phyloP scores from a whole-genome alignment of 2,329 filamentous ascomycete species.

The Colletotrichum graminicola region DNA sequence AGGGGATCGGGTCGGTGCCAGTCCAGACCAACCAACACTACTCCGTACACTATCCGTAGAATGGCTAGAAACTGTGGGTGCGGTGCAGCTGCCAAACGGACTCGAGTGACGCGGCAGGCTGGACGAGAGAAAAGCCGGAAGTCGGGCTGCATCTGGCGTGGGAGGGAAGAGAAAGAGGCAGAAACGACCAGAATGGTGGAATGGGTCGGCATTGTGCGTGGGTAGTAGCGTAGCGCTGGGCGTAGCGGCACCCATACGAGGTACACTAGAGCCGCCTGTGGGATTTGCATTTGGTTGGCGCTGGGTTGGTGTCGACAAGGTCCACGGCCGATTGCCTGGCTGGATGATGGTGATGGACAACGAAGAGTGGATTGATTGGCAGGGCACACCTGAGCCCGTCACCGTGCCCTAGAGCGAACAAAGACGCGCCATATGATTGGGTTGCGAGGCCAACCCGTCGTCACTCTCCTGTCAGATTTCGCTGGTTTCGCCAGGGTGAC shows the following conservation, averaged over 20 bases:
- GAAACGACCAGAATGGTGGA: constrained; percentile 35
- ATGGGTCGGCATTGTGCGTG: constrained; percentile 28
- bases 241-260: constrained; percentile 30
- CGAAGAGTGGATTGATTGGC: constrained; percentile 7
- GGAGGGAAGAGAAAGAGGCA: constrained; percentile 15
- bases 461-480: constrained; percentile 16
- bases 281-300: constrained; percentile 38
- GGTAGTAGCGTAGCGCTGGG: constrained; percentile 18
- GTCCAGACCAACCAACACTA: constrained; percentile 23
- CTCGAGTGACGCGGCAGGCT: constrained; percentile 19
- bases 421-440: constrained; percentile 24
- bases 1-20: constrained; percentile 6
- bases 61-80: constrained; percentile 28
- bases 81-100: constrained; percentile 32
- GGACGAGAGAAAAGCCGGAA: constrained; percentile 1
- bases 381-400: constrained; percentile 18
- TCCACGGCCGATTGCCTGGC: constrained; percentile 24
- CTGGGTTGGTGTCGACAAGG: constrained; percentile 19
- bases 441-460: constrained; percentile 1
- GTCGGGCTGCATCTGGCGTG: constrained; percentile 10
- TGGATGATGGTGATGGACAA: constrained; percentile 5
- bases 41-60: background rate
- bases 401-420: constrained; percentile 10
- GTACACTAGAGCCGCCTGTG: constrained; percentile 32
- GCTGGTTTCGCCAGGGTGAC: constrained; percentile 26